Evolutionary conservation across 2,329 filamentous ascomycete species (phyloP).

Genomic region (Tolypocladium cylindrosporum): DNA sequence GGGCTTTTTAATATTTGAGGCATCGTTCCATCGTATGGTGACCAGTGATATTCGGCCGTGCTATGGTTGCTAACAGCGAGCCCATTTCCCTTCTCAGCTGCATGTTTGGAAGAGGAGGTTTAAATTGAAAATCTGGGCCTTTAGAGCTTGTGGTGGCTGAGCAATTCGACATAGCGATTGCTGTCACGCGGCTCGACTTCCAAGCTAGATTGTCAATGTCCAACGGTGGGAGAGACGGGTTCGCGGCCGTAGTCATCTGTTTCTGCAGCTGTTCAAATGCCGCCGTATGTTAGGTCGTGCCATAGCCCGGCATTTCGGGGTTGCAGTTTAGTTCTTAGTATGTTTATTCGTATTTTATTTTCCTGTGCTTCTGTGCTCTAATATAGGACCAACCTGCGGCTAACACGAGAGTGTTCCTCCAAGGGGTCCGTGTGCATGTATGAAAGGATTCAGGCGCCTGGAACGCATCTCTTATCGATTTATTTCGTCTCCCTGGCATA

Average conservation of each 20-base stretch:
- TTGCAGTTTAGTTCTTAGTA: not conserved
- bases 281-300: too few species aligned
- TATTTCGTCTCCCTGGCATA: conserved; percentile 8
- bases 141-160: not conserved
- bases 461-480: conserved; percentile 1
- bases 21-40: not conserved
- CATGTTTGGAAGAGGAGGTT: not conserved
- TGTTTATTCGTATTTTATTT: not conserved
- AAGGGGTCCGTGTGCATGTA: not conserved
- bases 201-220: not conserved
- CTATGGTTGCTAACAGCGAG: not conserved
- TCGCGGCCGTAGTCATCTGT: too few species aligned
- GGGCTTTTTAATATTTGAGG: not conserved
- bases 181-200: not conserved
- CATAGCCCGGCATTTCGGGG: not conserved
- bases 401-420: not conserved
- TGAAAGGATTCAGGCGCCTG: not conserved
- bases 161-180: not conserved
- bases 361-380: not conserved
- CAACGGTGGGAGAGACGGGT: not conserved
- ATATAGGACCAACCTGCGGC: not conserved
- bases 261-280: too few species aligned
- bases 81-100: too few species aligned
- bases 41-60: too few species aligned
- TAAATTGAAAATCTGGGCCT: not conserved